Conservation (phyloP, 495 filamentous ascomycete genomes). For the Penicillium desertorum region DNA sequence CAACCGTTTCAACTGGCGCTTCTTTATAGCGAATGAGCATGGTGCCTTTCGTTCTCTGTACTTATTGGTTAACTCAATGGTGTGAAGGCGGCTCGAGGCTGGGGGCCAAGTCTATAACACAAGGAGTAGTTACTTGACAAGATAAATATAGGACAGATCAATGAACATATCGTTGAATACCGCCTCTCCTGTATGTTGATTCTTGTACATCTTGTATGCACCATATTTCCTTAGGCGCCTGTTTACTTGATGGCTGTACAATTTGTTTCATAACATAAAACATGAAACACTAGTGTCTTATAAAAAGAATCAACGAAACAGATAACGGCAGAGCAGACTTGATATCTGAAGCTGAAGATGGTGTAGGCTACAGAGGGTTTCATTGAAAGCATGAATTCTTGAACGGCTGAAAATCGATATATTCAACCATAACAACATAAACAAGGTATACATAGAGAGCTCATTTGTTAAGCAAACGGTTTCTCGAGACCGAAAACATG, state of each 20-base stretch:
- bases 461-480: not conserved
- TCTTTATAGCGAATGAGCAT: not conserved
- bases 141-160: not conserved
- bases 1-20: not conserved
- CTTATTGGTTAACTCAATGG: not conserved
- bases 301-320: not conserved
- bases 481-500: not conserved
- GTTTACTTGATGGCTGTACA: not conserved
- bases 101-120: not conserved
- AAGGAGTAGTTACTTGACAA: not conserved
- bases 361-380: not conserved
- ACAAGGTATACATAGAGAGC: slow-evolving; percentile 11
- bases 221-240: not conserved
- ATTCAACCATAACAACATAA: slow-evolving; percentile 1
- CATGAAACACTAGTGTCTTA: not conserved
- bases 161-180: not conserved
- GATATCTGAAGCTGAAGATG: not conserved
- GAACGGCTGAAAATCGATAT: not conserved
- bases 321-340: not conserved
- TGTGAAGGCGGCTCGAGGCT: not conserved
- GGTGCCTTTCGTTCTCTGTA: not conserved
- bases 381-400: not conserved
- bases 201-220: not conserved
- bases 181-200: not conserved
- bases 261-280: not conserved